A percentile compares a stretch with the other conserved stretches of the same genome.
Conservation (phyloP, 768 basidiomycete species). For the Gelatoporia subvermispora region DNA sequence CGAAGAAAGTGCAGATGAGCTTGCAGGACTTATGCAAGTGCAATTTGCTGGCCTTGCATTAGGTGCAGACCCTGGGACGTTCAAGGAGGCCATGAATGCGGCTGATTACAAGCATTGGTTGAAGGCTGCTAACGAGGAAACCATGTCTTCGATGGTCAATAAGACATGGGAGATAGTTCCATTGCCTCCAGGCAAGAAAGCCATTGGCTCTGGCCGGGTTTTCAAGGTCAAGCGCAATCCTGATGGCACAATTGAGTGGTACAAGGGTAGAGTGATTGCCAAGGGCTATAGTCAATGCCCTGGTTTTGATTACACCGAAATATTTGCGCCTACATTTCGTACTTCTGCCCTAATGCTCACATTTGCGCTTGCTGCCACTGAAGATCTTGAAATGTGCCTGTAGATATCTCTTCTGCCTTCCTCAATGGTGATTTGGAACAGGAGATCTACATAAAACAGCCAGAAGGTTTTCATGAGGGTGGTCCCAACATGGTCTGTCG, state of each 20-base stretch:
- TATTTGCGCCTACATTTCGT: constrained; percentile 3
- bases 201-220: constrained; percentile 24
- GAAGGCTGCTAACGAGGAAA: not conserved
- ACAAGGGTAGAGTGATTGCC: constrained; percentile 38
- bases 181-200: not conserved
- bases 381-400: constrained; percentile 21
- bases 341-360: not conserved
- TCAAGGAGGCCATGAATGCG: not conserved
- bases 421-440: constrained; percentile 26
- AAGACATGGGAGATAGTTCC: not conserved
- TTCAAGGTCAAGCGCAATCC: constrained; percentile 22
- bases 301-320: constrained; percentile 22
- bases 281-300: constrained; percentile 32
- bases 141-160: not conserved
- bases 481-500: constrained; percentile 5
- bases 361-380: not conserved
- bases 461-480: constrained; percentile 19
- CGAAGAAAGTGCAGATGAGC: too few relatives aligned
- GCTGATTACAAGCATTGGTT: not conserved
- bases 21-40: not conserved
- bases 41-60: not conserved
- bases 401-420: constrained; percentile 23
- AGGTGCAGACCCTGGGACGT: not conserved
- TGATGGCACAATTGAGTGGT: constrained; percentile 3
- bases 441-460: constrained; percentile 25